Evolutionary conservation across 2,329 filamentous ascomycete genomes (phyloP), one percentile per base, ranked within the genome.

Genomic region (Apiospora malaysiana): DNA sequence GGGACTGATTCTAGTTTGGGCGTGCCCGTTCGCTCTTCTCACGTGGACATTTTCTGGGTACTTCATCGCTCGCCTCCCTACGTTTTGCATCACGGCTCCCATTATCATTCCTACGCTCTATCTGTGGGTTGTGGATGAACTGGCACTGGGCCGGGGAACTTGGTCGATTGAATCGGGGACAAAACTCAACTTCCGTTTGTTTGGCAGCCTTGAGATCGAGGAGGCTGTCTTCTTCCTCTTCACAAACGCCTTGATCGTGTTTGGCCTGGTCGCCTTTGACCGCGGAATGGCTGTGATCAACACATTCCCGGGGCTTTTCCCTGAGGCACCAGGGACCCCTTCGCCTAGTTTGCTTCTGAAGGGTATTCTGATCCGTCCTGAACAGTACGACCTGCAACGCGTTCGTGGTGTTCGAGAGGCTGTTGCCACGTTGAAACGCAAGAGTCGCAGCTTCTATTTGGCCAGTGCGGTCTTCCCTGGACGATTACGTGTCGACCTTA

Each of bases 381-480:
- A 79, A 0, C 79, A 81, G 18, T 92, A 91, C 75, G 87, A 93
- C 71, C 84, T 86, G 68, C 81, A 84, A 18, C 87, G 90, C 5
- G 84, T 93, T 18, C 74, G 79, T 2, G 90, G 89, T 0, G 82
- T 93, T 8, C 80, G 84, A 42, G 87, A 92, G 73, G 90, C 91
- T 0, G 87, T 91, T 0, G 74, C 76, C 0, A 85, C 89, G 8
- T 81, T 94, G 9, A 81, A 85, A 68, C 84, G 83, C 70, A 94
- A 94, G 77, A 94, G 91, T 74, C 86, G 91, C 66, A 93, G 91
- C 75, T 94, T 94, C 78, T 93, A 92, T 74, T 82, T 94, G 7
- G 92, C 92, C 0, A 93, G 90, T 73, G 88, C 90, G 0, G 88
- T 90, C 0, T 94, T 94, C 73, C 85, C 89, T 49, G 91, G 91